Percentiles rank a stretch among this genome's conserved stretches.
Evolutionary conservation across 768 basidiomycete genomes (phyloP).

Genomic region (Mycena kentingensis): DNA sequence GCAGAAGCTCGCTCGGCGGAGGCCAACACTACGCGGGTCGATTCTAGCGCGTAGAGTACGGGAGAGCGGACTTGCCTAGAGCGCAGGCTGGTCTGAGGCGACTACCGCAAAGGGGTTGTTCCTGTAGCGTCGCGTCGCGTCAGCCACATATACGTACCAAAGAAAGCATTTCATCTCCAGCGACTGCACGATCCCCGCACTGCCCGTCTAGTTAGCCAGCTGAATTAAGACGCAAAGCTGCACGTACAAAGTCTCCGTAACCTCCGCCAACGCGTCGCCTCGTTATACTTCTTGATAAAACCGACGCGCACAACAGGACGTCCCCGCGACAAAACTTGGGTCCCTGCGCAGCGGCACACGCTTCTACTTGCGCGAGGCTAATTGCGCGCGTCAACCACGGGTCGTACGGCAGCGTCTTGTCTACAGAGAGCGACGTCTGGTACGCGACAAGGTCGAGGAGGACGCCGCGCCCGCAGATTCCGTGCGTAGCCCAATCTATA

Average conservation of each 20-base stretch:
- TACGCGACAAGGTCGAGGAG: slow-evolving; percentile 63
- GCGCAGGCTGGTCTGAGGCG: slow-evolving; percentile 66
- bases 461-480: slow-evolving; percentile 70
- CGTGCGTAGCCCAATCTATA: slow-evolving; percentile 70
- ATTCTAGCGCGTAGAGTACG: slow-evolving; percentile 11
- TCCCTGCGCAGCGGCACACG: slow-evolving; percentile 59
- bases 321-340: slow-evolving; percentile 61
- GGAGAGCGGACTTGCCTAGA: slow-evolving; percentile 48
- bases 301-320: slow-evolving; percentile 63
- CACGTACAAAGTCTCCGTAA: slow-evolving; percentile 57
- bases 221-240: neutral
- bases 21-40: slow-evolving; percentile 53
- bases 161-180: slow-evolving; percentile 73
- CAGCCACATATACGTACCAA: slow-evolving; percentile 45
- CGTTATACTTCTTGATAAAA: slow-evolving; percentile 59
- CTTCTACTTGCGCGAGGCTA: slow-evolving; percentile 55
- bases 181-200: slow-evolving; percentile 68
- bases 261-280: slow-evolving; percentile 38
- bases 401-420: slow-evolving; percentile 53
- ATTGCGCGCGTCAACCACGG: slow-evolving; percentile 62
- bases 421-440: slow-evolving; percentile 39
- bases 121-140: slow-evolving; percentile 38
- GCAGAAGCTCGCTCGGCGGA: slow-evolving; percentile 43
- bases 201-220: slow-evolving; percentile 26
- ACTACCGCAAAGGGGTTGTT: slow-evolving; percentile 74